Evolutionary conservation across 2,329 filamentous ascomycete genomes (phyloP).

Genomic region (Neofusicoccum ribis): DNA sequence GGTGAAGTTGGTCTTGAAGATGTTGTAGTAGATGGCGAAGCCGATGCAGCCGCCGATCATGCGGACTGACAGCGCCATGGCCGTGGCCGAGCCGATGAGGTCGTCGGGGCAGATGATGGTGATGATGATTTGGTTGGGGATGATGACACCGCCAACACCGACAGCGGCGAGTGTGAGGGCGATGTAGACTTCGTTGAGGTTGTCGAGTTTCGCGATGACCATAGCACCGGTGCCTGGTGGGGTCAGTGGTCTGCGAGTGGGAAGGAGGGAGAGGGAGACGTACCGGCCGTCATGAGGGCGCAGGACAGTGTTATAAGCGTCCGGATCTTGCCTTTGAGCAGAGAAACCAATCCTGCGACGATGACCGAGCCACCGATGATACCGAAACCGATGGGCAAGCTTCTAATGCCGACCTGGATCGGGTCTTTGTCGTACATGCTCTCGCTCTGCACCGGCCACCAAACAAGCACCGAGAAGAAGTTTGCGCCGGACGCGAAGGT

Average conservation of each 20-base stretch:
- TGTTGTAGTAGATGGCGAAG: constrained; percentile 52
- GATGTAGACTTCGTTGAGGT: constrained; percentile 56
- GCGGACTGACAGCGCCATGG: constrained; percentile 68
- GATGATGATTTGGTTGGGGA: constrained; percentile 67
- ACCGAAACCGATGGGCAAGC: constrained; percentile 64
- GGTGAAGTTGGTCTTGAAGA: constrained; percentile 32
- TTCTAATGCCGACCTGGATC: constrained; percentile 63
- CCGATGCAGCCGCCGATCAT: constrained; percentile 67
- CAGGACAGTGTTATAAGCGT: constrained; percentile 61
- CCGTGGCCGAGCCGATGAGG: constrained; percentile 68
- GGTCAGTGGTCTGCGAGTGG: background rate
- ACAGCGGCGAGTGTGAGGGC: constrained; percentile 62
- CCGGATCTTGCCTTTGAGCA: constrained; percentile 60
- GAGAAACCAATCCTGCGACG: constrained; percentile 58
- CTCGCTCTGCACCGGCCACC: constrained; percentile 37
- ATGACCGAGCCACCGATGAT: constrained; percentile 63
- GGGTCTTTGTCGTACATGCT: constrained; percentile 56
- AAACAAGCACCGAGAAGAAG: constrained; percentile 36
- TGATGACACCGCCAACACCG: constrained; percentile 67
- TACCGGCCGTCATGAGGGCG: constrained; percentile 63
- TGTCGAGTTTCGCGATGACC: constrained; percentile 52
- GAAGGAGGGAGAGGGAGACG: background rate
- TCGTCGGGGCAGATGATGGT: constrained; percentile 71
- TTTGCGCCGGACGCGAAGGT: constrained; percentile 37
- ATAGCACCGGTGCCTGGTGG: constrained; percentile 55